These are phyloP conservation scores for Citrus maxima DNA, from an alignment of 345 rosid genomes.

Conservation along the genomic window DNA sequence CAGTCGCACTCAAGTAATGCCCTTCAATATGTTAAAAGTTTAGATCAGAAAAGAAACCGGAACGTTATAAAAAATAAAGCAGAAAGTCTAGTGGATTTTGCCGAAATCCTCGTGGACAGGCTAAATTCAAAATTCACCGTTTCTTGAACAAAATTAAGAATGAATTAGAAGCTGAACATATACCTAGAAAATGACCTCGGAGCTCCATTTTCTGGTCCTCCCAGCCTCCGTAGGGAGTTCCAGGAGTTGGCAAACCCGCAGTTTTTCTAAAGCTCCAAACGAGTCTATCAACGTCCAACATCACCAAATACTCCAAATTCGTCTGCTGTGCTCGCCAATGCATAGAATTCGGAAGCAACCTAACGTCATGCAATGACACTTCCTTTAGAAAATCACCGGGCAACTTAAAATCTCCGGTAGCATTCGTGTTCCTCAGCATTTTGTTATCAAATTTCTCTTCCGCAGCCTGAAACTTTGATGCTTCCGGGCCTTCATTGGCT, in stretches of 20 bases:
- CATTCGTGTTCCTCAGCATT: conserved; percentile 19
- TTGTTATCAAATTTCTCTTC: neutral
- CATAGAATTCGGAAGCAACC: conserved; percentile 39
- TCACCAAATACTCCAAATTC: conserved; percentile 48
- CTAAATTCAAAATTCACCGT: too few species aligned
- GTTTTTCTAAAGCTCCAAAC: conserved; percentile 59
- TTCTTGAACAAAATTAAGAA: too few species aligned
- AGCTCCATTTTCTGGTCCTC: conserved; percentile 35
- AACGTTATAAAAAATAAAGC: too few species aligned
- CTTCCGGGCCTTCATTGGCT: neutral
- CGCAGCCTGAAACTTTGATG: neutral
- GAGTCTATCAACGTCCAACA: conserved; percentile 46
- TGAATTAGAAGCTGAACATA: too few species aligned
- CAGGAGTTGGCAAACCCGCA: conserved; percentile 40
- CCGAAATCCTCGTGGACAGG: too few species aligned
- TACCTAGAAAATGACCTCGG: conserved; percentile 56
- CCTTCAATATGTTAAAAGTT: conserved; percentile 31
- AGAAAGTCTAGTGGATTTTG: too few species aligned
- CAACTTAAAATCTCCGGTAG: neutral
- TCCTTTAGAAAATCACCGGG: conserved; percentile 37
- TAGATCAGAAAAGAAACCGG: too few species aligned
- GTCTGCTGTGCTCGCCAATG: conserved; percentile 51
- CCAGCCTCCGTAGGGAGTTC: conserved; percentile 54
- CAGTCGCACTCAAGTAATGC: conserved; percentile 55
- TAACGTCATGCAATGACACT: conserved; percentile 46